Conservation (phyloP, 331 rosid genomes). For the Arachis monticola region DNA sequence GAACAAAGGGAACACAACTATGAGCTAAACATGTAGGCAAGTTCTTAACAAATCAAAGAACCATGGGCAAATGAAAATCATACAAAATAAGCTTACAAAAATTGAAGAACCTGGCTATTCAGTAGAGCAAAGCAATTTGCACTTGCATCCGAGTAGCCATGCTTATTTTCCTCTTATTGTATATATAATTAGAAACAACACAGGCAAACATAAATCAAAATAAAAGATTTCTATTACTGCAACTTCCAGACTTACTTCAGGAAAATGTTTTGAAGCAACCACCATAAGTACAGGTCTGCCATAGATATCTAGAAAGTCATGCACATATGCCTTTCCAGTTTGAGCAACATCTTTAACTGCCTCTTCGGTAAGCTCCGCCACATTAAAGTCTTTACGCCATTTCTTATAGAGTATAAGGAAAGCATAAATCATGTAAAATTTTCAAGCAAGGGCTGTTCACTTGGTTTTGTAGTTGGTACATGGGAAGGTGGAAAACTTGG, state of each 20-base stretch:
- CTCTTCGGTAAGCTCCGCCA: conserved; percentile 72
- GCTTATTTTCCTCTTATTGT: conserved; percentile 8
- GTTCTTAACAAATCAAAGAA: conserved; percentile 1
- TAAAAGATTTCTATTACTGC: conserved; percentile 15
- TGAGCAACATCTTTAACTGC: conserved; percentile 59
- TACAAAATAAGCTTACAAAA: conserved; percentile 3
- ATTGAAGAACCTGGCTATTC: background rate
- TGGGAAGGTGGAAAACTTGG: background rate
- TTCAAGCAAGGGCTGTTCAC: background rate
- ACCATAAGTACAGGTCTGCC: conserved; percentile 82
- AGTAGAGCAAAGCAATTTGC: background rate
- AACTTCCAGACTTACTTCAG: conserved; percentile 60
- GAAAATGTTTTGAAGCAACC: conserved; percentile 78
- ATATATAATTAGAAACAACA: background rate
- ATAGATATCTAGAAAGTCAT: conserved; percentile 73
- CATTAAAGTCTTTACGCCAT: conserved; percentile 93
- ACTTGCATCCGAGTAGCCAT: conserved; percentile 8
- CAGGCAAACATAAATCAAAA: background rate
- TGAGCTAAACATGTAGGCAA: background rate
- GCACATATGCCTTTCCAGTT: conserved; percentile 83
- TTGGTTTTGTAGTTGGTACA: conserved; percentile 1
- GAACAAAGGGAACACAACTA: background rate
- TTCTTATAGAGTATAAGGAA: conserved; percentile 57
- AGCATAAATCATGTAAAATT: conserved; percentile 26
- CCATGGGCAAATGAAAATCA: conserved; percentile 9